Evolutionary conservation across 441 rosid genomes (phyloP).

Genomic region (Pelargonium exstipulatum): DNA sequence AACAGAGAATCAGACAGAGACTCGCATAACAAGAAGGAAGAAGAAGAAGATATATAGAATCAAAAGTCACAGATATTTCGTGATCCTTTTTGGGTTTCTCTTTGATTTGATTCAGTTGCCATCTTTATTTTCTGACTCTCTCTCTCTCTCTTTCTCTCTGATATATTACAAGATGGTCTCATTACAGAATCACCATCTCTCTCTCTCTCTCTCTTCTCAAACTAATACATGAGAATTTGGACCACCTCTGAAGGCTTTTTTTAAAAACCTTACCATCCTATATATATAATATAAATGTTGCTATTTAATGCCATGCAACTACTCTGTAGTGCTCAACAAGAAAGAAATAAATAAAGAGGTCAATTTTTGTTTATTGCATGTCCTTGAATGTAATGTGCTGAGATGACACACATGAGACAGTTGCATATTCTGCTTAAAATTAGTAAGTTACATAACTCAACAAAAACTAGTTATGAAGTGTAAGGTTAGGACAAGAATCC

Average conservation of each 20-base stretch:
- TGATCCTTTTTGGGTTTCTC: conserved; percentile 47
- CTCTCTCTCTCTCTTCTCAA: not conserved
- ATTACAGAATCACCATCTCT: conserved; percentile 7
- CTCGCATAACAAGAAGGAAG: not conserved
- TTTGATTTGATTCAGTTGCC: conserved; percentile 39
- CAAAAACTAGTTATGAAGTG: too few species aligned
- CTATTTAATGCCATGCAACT: not conserved
- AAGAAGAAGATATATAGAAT: conserved; percentile 3
- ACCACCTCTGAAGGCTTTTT: not conserved
- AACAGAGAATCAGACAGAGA: conserved; percentile 13
- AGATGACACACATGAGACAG: too few species aligned
- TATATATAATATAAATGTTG: not conserved
- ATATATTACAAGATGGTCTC: not conserved
- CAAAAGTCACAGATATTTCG: conserved; percentile 57
- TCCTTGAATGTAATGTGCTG: too few species aligned
- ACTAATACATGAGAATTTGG: conserved; percentile 3
- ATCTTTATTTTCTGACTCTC: conserved; percentile 3
- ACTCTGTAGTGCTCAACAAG: not conserved
- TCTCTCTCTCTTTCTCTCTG: not conserved
- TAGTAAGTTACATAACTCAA: too few species aligned
- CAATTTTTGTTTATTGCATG: too few species aligned
- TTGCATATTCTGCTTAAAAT: too few species aligned
- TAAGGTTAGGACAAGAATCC: too few species aligned
- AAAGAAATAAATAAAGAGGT: too few species aligned
- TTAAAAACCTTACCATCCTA: not conserved